phyloP scores from a whole-genome alignment of 148 eudicot species.

The Camellia sinensis region DNA sequence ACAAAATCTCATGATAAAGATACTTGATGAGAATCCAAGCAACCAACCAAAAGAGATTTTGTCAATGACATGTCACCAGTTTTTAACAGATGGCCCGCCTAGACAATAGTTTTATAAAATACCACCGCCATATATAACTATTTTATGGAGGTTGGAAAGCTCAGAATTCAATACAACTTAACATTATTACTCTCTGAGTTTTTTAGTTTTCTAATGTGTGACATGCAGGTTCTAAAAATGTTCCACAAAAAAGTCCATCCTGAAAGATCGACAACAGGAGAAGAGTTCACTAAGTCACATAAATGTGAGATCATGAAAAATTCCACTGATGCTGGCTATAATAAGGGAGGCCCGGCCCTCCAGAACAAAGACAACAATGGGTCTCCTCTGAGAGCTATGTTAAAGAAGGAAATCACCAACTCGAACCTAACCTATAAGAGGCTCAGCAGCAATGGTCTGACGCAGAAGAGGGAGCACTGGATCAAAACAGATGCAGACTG shows the following conservation, averaged over 20 bases:
- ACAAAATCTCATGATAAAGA: not conserved
- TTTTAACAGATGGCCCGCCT: not conserved
- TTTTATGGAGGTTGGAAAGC: not conserved
- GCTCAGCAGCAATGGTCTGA: constrained; percentile 18
- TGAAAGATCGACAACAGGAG: constrained; percentile 26
- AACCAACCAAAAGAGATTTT: not conserved
- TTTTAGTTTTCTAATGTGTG: not conserved
- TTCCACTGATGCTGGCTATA: constrained; percentile 9
- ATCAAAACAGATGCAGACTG: constrained; percentile 79
- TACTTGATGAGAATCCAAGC: not conserved
- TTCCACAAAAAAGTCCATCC: constrained; percentile 55
- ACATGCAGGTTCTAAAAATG: constrained; percentile 33
- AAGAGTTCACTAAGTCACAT: constrained; percentile 24
- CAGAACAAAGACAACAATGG: constrained; percentile 17
- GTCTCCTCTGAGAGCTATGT: constrained; percentile 16
- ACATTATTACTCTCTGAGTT: not conserved
- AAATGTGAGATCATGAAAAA: constrained; percentile 18
- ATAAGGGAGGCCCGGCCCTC: constrained; percentile 18
- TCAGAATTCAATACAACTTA: not conserved
- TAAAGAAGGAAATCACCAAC: constrained; percentile 19
- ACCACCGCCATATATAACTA: too few relatives aligned
- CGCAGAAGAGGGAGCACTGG: constrained; percentile 50
- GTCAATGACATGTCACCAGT: not conserved
- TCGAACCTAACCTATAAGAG: constrained; percentile 19
- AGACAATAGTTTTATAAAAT: not conserved